Evolutionary conservation across 208 protist genomes (phyloP).

Genomic region (Phytomonas francai): DNA sequence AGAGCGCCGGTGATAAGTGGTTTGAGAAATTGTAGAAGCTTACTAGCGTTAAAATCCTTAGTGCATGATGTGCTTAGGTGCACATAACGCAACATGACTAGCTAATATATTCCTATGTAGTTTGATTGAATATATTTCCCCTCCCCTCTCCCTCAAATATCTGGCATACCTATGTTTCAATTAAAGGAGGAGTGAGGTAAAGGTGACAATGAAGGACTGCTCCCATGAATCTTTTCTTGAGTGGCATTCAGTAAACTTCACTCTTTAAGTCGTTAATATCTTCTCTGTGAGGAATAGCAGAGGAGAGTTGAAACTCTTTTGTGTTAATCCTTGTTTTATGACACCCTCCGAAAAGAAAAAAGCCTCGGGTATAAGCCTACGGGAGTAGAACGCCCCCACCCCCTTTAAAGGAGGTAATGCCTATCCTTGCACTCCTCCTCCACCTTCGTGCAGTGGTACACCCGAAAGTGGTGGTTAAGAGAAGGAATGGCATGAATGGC

Average conservation of each 20-base stretch:
- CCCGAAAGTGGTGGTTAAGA: conserved; percentile 85
- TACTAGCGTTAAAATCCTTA: conserved; percentile 1
- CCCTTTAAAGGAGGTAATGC: not conserved
- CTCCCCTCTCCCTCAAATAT: not conserved
- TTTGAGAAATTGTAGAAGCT: conserved; percentile 6
- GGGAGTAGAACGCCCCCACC: not conserved
- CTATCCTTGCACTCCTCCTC: conserved; percentile 16
- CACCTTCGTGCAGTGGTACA: conserved; percentile 38
- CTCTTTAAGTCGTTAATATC: not conserved
- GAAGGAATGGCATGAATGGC: conserved; percentile 62
- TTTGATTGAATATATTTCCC: not conserved
- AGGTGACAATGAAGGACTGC: not conserved
- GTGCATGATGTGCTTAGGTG: not conserved
- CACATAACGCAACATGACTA: not conserved
- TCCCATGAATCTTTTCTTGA: not conserved
- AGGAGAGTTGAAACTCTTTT: not conserved
- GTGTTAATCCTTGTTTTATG: not conserved
- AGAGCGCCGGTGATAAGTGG: not conserved
- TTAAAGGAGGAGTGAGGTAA: not conserved
- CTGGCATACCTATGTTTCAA: not conserved
- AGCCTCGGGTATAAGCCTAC: not conserved
- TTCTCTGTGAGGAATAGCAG: not conserved
- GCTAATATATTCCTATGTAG: not conserved
- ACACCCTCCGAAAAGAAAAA: not conserved
- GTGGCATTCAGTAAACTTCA: not conserved